phyloP scores from a whole-genome alignment of 768 basidiomycete genomes.

The Boletus rex-veris region DNA sequence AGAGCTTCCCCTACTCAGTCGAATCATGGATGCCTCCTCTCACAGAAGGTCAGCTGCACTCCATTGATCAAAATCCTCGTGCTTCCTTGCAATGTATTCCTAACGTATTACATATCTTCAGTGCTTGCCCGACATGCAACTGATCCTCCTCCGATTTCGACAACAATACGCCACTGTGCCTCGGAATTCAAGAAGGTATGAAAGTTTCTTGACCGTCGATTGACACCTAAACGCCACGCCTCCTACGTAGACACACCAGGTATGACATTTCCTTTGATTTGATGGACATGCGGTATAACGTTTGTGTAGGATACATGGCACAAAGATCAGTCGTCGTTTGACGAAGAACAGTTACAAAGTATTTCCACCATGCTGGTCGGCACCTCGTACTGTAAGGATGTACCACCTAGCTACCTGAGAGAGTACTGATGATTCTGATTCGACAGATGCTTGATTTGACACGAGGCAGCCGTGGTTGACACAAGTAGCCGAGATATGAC shows the following conservation, averaged over 20 bases:
- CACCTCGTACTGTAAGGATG: constrained; percentile 75
- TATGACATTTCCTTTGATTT: constrained; percentile 24
- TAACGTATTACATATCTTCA: constrained; percentile 26
- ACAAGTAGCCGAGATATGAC: background rate
- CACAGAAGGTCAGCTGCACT: constrained; percentile 56
- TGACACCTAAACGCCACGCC: background rate
- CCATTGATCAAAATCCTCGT: background rate
- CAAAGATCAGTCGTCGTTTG: constrained; percentile 80
- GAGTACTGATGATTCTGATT: constrained; percentile 13
- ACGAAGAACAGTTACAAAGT: constrained; percentile 86
- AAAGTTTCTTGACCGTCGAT: constrained; percentile 8
- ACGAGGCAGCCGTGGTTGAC: background rate
- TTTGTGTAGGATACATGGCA: constrained; percentile 79
- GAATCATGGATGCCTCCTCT: constrained; percentile 89
- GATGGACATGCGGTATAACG: constrained; percentile 2
- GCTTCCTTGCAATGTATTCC: background rate
- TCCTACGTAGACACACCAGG: constrained; percentile 56
- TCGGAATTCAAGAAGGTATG: constrained; percentile 81
- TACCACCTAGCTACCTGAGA: background rate
- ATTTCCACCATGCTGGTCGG: constrained; percentile 87
- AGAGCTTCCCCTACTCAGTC: constrained; percentile 94
- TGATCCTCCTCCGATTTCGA: constrained; percentile 87
- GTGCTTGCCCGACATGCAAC: constrained; percentile 76
- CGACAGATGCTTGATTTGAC: constrained; percentile 25
- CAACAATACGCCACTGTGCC: constrained; percentile 81